Evolutionary conservation across 2,329 filamentous ascomycete genomes (phyloP).

Genomic region (Meredithiella fracta): DNA sequence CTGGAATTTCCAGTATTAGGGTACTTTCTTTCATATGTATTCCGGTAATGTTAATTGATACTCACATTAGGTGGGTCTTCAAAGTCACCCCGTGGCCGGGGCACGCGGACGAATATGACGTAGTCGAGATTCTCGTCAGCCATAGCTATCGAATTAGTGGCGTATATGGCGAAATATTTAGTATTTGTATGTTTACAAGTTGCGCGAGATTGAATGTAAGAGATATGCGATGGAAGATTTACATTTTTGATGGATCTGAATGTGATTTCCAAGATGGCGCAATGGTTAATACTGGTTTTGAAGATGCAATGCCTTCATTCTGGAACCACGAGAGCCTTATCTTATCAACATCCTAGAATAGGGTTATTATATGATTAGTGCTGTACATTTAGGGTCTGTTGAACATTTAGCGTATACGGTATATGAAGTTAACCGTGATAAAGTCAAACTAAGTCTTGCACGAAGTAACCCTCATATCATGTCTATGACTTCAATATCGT

Average conservation of each 20-base stretch:
- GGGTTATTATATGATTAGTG: neutral
- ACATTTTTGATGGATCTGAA: neutral
- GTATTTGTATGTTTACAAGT: no score
- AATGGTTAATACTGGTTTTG: neutral
- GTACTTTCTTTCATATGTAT: no score
- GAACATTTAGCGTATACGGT: no score
- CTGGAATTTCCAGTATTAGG: neutral
- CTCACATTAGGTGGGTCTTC: slow-evolving; percentile 77
- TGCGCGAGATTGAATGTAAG: no score
- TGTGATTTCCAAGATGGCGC: neutral
- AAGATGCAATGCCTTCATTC: neutral
- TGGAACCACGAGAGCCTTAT: neutral
- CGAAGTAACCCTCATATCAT: no score
- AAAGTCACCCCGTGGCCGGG: slow-evolving; percentile 74
- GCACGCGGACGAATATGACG: slow-evolving; percentile 78
- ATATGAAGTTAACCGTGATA: no score
- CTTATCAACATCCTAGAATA: neutral
- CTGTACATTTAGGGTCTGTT: no score
- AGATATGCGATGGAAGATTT: no score
- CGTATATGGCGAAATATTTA: no score
- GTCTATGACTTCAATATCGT: no score
- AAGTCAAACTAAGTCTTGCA: no score
- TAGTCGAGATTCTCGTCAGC: slow-evolving; percentile 24
- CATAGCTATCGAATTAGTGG: neutral
- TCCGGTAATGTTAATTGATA: no score